Evolutionary conservation across 1,284 basidiomycete species (phyloP).

Genomic region (Ceratobasidium sp.): DNA sequence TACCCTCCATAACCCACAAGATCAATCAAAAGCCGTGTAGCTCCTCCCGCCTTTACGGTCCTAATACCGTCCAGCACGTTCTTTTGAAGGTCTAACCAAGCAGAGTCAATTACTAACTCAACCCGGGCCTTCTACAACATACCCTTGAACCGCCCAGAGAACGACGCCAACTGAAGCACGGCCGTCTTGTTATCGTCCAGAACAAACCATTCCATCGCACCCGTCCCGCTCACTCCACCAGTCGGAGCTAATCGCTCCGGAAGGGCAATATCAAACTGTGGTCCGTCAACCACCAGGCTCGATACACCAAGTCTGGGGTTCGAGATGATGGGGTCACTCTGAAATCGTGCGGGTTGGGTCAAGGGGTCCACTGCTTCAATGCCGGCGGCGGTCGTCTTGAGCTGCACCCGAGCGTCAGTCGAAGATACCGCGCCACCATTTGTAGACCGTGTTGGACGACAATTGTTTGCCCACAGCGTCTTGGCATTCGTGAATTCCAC

Average conservation of each 20-base stretch:
- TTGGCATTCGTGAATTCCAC: slow-evolving; percentile 59
- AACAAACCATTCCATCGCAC: slow-evolving; percentile 62
- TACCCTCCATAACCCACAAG: slow-evolving; percentile 57
- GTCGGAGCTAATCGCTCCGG: slow-evolving; percentile 56
- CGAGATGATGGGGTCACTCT: slow-evolving; percentile 56
- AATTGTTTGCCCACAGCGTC: slow-evolving; percentile 62
- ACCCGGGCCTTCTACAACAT: slow-evolving; percentile 51
- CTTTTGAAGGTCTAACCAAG: slow-evolving; percentile 43
- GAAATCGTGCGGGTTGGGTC: slow-evolving; percentile 47
- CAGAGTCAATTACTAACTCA: slow-evolving; percentile 17
- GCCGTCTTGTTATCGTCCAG: slow-evolving; percentile 61
- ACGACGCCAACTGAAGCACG: slow-evolving; percentile 66
- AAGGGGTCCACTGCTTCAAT: slow-evolving; percentile 14
- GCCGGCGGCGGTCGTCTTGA: slow-evolving; percentile 37
- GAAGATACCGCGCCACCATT: slow-evolving; percentile 58
- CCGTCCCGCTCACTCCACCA: slow-evolving; percentile 44
- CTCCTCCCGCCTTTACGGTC: slow-evolving; percentile 58
- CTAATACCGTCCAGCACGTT: slow-evolving; percentile 59
- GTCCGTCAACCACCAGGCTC: slow-evolving; percentile 58
- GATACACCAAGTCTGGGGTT: slow-evolving; percentile 53
- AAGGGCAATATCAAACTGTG: slow-evolving; percentile 58
- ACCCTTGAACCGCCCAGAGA: slow-evolving; percentile 52
- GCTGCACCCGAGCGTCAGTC: slow-evolving; percentile 39
- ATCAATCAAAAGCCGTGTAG: slow-evolving; percentile 64
- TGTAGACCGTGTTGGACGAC: slow-evolving; percentile 56